phyloP scores from a whole-genome alignment of 352 stramenopile species.

The Phytophthora pistaciae region DNA sequence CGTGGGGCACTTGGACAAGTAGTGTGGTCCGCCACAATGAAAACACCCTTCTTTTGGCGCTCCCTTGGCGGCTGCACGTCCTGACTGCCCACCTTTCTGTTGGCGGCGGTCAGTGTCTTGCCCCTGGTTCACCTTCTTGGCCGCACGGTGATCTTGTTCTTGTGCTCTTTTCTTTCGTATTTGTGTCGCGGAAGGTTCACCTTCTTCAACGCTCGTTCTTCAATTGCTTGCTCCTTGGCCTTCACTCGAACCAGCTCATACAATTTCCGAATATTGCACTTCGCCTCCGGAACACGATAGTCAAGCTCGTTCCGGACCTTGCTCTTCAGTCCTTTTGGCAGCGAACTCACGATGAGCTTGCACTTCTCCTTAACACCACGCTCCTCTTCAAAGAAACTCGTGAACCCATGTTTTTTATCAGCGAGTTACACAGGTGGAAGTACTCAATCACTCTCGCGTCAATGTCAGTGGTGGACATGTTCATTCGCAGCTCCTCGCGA shows the following conservation, averaged over 20 bases:
- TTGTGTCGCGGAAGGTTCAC: not conserved
- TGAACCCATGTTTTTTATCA: not conserved
- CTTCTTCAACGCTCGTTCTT: conserved; percentile 1
- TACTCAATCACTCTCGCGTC: not conserved
- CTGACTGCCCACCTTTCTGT: not conserved
- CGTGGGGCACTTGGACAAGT: conserved; percentile 7
- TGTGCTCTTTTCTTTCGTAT: not conserved
- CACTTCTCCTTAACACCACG: not conserved
- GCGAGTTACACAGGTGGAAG: not conserved
- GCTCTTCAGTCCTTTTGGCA: not conserved
- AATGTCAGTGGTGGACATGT: not conserved
- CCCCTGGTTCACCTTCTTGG: not conserved
- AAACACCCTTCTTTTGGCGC: conserved; percentile 20
- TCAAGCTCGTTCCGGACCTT: not conserved
- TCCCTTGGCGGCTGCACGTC: not conserved
- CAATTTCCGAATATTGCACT: conserved; percentile 6
- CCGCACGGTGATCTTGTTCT: not conserved
- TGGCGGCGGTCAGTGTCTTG: not conserved
- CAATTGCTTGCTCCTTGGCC: conserved; percentile 10
- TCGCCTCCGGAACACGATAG: conserved; percentile 3
- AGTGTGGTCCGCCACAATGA: conserved; percentile 14
- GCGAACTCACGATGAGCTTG: not conserved
- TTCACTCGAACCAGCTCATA: conserved; percentile 10
- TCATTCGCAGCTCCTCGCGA: not conserved
- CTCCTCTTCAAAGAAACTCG: not conserved